Base-by-base conservation (phyloP, 257 asterid species). In the Solanum chiquidenum region DNA sequence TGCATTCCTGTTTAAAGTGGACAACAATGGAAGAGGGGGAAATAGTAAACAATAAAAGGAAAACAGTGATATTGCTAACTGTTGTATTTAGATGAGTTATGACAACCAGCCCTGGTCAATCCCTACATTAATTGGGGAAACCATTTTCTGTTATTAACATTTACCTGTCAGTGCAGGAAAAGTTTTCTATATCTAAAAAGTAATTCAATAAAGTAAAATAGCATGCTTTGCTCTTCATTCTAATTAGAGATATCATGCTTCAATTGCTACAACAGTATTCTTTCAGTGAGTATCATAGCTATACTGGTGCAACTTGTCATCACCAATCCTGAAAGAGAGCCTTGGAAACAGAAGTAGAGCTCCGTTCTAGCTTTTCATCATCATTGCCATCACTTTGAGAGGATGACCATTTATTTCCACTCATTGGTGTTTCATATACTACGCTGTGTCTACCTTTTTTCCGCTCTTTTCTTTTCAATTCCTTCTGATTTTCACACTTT, bases 401-500 rank as follows among this genome's bases (percentile, higher is more conserved):
- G 75, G 55, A 69, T 52, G 91, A 72, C 44, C 93, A 92, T 71
- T 91, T 93, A 76, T 89, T 90, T 90, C 92, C 95, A 0, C 89
- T 88, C 94, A 92, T 85, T 83, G 98, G 99, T 62, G 99, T 97
- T 91, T 97, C 98, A 31, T 90, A 92, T 0, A 95, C 98, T 77
- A 96, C 93, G 34, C 93, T 93, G 69, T 85, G 83, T 79, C 77
- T 52, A 83, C 85, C 82, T 40, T 90, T 90, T 84, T 55, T 90
- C 89, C 82, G 86, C 77, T 87, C 89, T 93, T 93, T 93, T 88
- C 91, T 91, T 88, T 91, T 95, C 1, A 93, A 86, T 87, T 93
- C 94, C 88, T 88, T 94, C 46, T 88, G 92, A 55, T 90, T 86
- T 83, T 90, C 96, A 27, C 87, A 88, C 92, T 91, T 94, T 33